These are phyloP conservation scores for Rhododendron vialii DNA, from an alignment of 148 eudicot species.

Conservation along the genomic window DNA sequence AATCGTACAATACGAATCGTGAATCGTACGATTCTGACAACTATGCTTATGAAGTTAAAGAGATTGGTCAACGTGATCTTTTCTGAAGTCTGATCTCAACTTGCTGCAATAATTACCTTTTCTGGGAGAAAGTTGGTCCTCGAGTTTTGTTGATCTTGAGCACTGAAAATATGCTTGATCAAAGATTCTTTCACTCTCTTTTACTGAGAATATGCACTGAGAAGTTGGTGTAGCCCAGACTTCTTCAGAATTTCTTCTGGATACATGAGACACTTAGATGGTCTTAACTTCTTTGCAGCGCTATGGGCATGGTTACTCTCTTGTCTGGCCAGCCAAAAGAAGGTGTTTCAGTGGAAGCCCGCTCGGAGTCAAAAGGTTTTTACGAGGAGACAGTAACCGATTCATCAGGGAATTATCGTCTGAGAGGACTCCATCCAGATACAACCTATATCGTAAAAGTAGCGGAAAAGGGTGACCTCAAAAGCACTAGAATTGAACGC, in stretches of 20 bases:
- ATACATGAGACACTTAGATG: constrained; percentile 4
- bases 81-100: not conserved
- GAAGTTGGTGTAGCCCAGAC: not conserved
- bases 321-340: constrained; percentile 90
- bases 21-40: too few relatives aligned
- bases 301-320: constrained; percentile 74
- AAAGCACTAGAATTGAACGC: constrained; percentile 61
- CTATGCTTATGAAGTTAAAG: not conserved
- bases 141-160: not conserved
- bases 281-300: constrained; percentile 44
- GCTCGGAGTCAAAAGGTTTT: constrained; percentile 77
- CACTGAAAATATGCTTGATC: not conserved
- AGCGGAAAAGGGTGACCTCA: constrained; percentile 50
- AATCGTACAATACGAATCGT: too few relatives aligned
- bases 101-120: not conserved
- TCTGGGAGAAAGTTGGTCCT: not conserved
- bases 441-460: constrained; percentile 67
- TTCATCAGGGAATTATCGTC: constrained; percentile 78
- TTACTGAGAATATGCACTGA: not conserved
- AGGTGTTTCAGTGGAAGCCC: constrained; percentile 85
- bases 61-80: not conserved
- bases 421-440: constrained; percentile 90
- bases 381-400: constrained; percentile 92
- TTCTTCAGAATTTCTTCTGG: not conserved
- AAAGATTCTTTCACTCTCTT: not conserved